phyloP scores from a whole-genome alignment of 345 rosid genomes.

The Cardiospermum halicacabum region DNA sequence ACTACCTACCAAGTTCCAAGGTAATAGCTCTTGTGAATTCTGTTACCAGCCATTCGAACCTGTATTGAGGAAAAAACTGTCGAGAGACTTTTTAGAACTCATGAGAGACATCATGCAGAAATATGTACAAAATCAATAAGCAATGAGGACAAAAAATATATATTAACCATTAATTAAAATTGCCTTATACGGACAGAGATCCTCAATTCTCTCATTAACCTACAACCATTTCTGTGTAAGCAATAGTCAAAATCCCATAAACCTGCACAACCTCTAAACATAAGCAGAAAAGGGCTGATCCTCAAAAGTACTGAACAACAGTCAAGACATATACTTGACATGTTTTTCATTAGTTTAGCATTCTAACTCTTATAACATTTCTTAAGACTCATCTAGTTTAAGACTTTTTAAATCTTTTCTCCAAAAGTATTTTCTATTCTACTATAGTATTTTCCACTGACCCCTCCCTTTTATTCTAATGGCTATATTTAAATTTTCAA shows the following conservation, averaged over 20 bases:
- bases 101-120: not conserved
- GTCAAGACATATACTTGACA: not conserved
- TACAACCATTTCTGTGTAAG: not conserved
- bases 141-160: too few relatives aligned
- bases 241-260: not conserved
- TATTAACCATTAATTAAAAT: not conserved
- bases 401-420: not conserved
- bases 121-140: not conserved
- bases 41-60: conserved; percentile 72
- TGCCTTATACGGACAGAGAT: not conserved
- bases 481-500: not conserved
- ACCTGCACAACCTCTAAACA: not conserved
- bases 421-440: not conserved
- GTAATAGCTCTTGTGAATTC: conserved; percentile 64
- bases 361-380: not conserved
- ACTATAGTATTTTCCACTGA: not conserved
- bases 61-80: conserved; percentile 80
- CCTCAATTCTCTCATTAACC: not conserved
- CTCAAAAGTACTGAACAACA: not conserved
- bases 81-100: conserved; percentile 4
- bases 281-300: not conserved
- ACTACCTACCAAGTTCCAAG: conserved; percentile 74
- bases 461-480: not conserved
- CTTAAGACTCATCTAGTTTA: not conserved
- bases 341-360: not conserved